These are phyloP conservation scores for Pulveroboletus ravenelii DNA, from an alignment of 768 basidiomycete genomes.

Conservation along the genomic window DNA sequence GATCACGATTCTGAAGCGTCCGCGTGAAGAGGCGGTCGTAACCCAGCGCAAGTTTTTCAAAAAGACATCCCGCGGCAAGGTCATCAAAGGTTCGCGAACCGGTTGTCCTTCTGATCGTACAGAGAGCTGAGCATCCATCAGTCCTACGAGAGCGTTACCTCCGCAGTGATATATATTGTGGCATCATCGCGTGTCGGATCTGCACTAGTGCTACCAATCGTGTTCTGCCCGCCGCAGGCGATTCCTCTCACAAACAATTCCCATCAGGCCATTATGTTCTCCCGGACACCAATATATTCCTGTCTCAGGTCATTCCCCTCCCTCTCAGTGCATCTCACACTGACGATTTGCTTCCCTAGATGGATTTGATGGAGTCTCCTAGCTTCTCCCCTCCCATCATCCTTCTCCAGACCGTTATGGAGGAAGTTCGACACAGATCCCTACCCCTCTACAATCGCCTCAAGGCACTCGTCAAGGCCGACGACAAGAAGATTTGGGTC, in stretches of 20 bases:
- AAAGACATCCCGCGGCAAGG: slow-evolving; percentile 91
- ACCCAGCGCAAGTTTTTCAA: slow-evolving; percentile 93
- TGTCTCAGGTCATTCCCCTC: slow-evolving; percentile 58
- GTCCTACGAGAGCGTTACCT: slow-evolving; percentile 94
- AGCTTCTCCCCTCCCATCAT: slow-evolving; percentile 78
- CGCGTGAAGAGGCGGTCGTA: slow-evolving; percentile 62
- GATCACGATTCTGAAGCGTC: slow-evolving; percentile 72
- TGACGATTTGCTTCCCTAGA: slow-evolving; percentile 42
- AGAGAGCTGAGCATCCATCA: slow-evolving; percentile 23
- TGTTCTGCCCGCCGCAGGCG: slow-evolving; percentile 57
- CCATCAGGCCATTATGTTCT: slow-evolving; percentile 75
- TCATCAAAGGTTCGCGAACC: slow-evolving; percentile 70
- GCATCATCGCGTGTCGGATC: slow-evolving; percentile 62
- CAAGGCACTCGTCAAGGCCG: slow-evolving; percentile 76
- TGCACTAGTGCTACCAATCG: slow-evolving; percentile 46
- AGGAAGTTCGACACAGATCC: slow-evolving; percentile 93
- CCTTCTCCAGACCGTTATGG: slow-evolving; percentile 89
- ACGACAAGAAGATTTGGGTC: slow-evolving; percentile 80
- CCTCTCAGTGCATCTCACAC: background rate
- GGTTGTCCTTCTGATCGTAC: background rate
- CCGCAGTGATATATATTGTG: slow-evolving; percentile 86
- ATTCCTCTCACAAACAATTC: slow-evolving; percentile 49
- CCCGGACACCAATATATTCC: slow-evolving; percentile 93
- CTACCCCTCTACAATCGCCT: slow-evolving; percentile 90
- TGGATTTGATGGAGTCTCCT: slow-evolving; percentile 86